Conservation (phyloP, 2,329 filamentous ascomycete genomes). For the Penicillium sp. region DNA sequence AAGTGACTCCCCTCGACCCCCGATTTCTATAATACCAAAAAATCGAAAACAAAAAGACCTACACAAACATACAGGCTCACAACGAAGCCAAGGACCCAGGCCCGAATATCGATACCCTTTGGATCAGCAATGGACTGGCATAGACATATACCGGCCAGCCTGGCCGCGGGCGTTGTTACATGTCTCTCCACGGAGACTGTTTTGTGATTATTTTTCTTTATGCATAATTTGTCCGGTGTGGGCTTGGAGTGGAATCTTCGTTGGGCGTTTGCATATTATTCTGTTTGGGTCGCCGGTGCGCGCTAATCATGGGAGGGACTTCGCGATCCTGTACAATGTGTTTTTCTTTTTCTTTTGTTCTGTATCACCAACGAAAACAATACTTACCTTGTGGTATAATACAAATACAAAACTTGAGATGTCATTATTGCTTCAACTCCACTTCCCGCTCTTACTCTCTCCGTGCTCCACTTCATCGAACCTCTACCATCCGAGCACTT, state of each 20-base stretch:
- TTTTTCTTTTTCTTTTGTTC: conserved; percentile 28
- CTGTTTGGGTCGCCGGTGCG: conserved; percentile 17
- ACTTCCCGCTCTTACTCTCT: background rate
- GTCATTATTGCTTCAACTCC: background rate
- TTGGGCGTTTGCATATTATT: conserved; percentile 29
- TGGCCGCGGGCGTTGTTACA: conserved; percentile 26
- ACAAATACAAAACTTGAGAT: conserved; percentile 8
- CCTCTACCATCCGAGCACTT: background rate
- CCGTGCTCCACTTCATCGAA: background rate
- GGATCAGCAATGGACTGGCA: conserved; percentile 15
- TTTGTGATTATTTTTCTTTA: conserved; percentile 20
- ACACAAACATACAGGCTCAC: background rate
- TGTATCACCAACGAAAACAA: conserved; percentile 21
- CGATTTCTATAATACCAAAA: conserved; percentile 12
- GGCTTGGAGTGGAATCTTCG: conserved; percentile 29
- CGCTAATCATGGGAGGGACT: conserved; percentile 16
- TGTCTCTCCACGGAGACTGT: conserved; percentile 20
- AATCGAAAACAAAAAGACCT: conserved; percentile 4
- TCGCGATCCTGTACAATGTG: conserved; percentile 25
- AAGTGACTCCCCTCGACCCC: conserved; percentile 3
- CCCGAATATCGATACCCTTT: conserved; percentile 24
- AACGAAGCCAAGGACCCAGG: background rate
- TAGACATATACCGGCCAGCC: conserved; percentile 15
- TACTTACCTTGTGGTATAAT: conserved; percentile 19
- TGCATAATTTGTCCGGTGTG: conserved; percentile 28